Conservation (phyloP, 345 rosid genomes). For the Acer negundo region DNA sequence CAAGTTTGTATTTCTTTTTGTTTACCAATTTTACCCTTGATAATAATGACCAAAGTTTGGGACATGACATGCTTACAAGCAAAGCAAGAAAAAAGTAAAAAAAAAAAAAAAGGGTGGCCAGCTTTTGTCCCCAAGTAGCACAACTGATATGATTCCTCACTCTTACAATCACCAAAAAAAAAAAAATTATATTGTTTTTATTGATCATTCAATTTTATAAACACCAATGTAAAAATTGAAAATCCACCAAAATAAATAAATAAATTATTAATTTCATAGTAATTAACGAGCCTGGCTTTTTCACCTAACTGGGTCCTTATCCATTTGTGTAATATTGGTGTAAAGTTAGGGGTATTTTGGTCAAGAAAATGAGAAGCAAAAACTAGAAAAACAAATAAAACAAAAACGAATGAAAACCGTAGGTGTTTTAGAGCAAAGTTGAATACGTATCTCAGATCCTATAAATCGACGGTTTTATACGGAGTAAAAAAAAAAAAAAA, state of each 20-base stretch:
- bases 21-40: neutral
- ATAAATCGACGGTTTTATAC: constrained; percentile 4
- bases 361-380: neutral
- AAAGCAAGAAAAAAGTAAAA: constrained; percentile 30
- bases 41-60: constrained; percentile 22
- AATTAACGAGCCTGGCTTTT: neutral
- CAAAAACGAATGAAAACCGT: neutral
- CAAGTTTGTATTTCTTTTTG: neutral
- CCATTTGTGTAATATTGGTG: neutral
- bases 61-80: constrained; percentile 44
- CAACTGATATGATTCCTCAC: constrained; percentile 25
- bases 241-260: no score
- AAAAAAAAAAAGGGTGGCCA: constrained; percentile 21
- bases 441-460: constrained; percentile 23
- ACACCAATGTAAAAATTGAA: neutral
- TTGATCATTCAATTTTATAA: neutral
- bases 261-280: neutral
- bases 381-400: neutral
- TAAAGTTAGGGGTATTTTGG: neutral
- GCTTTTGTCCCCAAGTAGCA: constrained; percentile 39
- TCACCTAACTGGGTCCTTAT: neutral
- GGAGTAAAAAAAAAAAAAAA: neutral
- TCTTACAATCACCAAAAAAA: neutral
- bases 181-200: neutral
- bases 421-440: neutral